phyloP scores from a whole-genome alignment of 2,329 filamentous ascomycete species.

The Venturia nashicola region DNA sequence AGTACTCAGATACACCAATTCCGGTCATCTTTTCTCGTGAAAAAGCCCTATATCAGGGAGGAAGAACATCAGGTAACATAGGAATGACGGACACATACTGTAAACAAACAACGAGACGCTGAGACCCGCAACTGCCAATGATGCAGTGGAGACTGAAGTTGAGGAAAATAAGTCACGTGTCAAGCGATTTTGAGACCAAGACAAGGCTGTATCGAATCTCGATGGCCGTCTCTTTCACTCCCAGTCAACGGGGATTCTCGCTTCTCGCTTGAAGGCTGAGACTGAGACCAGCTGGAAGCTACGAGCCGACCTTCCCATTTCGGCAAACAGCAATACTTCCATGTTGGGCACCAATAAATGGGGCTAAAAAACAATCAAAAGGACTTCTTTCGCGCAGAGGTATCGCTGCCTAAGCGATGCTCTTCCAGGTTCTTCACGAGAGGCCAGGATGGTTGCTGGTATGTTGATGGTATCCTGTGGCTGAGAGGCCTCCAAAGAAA shows the following conservation, averaged over 20 bases:
- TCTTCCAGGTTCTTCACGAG: neutral
- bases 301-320: neutral
- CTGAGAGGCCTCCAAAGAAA: neutral
- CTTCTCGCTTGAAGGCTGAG: neutral
- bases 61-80: neutral
- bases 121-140: neutral
- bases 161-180: too few relatives aligned
- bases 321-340: neutral
- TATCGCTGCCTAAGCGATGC: neutral
- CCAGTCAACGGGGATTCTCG: neutral
- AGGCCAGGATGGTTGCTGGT: neutral
- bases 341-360: neutral
- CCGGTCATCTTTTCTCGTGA: too few relatives aligned
- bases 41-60: too few relatives aligned
- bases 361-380: neutral
- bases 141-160: too few relatives aligned
- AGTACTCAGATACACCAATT: too few relatives aligned
- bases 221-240: too few relatives aligned
- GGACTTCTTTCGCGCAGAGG: neutral
- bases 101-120: neutral
- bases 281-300: neutral
- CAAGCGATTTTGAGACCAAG: too few relatives aligned
- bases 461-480: neutral
- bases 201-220: too few relatives aligned
- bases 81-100: neutral